A percentile compares a stretch with the other conserved stretches of the same genome.
Evolutionary conservation across 495 filamentous ascomycete species (phyloP).

Genomic region (Oleoguttula mirabilis): DNA sequence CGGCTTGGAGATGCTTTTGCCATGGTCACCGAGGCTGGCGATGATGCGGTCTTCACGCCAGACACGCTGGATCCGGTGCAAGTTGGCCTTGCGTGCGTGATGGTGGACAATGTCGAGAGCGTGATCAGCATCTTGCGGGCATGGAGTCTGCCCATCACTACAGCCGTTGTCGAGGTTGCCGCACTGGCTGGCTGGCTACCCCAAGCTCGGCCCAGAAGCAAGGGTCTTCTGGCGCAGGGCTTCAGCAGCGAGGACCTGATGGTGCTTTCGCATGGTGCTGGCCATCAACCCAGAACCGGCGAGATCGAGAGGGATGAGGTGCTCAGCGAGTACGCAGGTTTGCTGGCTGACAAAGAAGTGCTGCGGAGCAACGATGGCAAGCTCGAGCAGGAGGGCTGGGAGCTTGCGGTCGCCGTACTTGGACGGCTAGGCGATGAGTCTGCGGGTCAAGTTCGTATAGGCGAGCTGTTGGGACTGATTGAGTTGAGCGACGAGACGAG

Average conservation of each 20-base stretch:
- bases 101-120: conserved; percentile 63
- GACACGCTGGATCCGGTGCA: conserved; percentile 62
- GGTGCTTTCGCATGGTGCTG: conserved; percentile 45
- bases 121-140: conserved; percentile 58
- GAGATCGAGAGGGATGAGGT: conserved; percentile 51
- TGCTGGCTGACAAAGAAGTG: conserved; percentile 35
- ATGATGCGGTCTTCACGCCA: conserved; percentile 47
- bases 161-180: conserved; percentile 69
- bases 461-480: conserved; percentile 41
- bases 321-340: conserved; percentile 56
- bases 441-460: conserved; percentile 53
- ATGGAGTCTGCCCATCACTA: conserved; percentile 66
- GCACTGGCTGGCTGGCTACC: conserved; percentile 62
- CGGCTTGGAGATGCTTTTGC: conserved; percentile 42
- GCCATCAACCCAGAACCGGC: conserved; percentile 12
- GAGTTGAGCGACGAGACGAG: conserved; percentile 50
- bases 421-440: conserved; percentile 56
- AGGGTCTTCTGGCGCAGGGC: conserved; percentile 22
- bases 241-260: conserved; percentile 43
- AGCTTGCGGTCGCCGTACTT: conserved; percentile 66
- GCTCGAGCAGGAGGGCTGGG: conserved; percentile 59
- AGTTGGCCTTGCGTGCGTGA: conserved; percentile 63
- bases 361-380: conserved; percentile 24
- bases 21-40: conserved; percentile 35
- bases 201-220: conserved; percentile 1